Evolutionary conservation across 352 stramenopile species (phyloP), one percentile per base, ranked within the genome.

Genomic region (Pythium biforme): DNA sequence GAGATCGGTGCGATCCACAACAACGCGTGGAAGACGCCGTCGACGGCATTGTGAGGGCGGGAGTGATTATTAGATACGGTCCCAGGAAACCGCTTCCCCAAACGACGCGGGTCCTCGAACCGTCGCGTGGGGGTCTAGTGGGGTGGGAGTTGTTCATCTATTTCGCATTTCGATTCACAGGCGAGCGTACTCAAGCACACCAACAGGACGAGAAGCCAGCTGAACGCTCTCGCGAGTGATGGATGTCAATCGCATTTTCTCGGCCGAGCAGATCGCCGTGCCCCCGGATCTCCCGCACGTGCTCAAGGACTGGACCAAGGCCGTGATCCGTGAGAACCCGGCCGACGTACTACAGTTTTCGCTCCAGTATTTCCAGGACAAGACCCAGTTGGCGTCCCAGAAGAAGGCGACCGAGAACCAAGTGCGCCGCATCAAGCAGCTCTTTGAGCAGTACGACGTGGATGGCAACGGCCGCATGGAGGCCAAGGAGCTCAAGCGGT

Each of bases 201-300:
- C n/a, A n/a, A n/a, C n/a, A n/a, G n/a, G 26, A 50, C 31, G 31
- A 34, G 10, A 10, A 34, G 31, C 31, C 5, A 34, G 31, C 31
- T 11, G 31, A 37, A 37, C 10, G 31, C 37, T 19, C 12, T 14
- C 17, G 2, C 4, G 15, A 12, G 37, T 1, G 37, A 97, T 97
- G 90, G 89, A 97, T 60, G 86, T 94, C 70, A 97, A 96, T 64
- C 84, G 90, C 51, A 97, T 97, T 49, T 97, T 97, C 65, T 92
- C 78, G 46, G 90, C 90, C 10, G 90, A 97, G 72, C 91, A 97
- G 66, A 97, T 97, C 64, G 86, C 80, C 0, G 89, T 97, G 68
- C 83, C 87, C 10, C 77, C 87, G 0, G 91, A 97, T 40, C 75
- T 97, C 14, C 89, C 90, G 26, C 66, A 77, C 7, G 76, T 97